Evolutionary conservation across 2,329 filamentous ascomycete genomes (phyloP), one percentile per base, ranked within the genome.

Genomic region (Sarocladium brachiariae): DNA sequence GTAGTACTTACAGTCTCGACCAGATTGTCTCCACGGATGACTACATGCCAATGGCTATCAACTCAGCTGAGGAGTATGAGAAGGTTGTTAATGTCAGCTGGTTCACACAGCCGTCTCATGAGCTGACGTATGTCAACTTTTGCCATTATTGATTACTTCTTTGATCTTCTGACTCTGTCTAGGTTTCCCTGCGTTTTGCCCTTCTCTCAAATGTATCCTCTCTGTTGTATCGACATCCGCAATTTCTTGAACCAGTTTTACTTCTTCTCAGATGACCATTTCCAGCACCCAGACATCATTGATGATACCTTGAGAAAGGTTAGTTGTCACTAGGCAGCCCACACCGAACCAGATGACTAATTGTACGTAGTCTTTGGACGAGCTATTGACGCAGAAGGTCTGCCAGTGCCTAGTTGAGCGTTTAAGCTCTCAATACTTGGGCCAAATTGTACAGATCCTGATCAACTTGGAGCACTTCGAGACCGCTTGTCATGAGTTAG

Each of bases 41-140:
- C 67, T 99, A 99, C 68, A 99, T 99, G 92, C 95, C 93, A 2
- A 97, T 99, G 93, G 88, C 89, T 2, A 95, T 97, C 65, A 89
- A 90, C 60, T 90, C 86, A 18, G 70, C 78, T 14, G 91, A 96
- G 59, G 91, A 97, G 62, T 97, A 95, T 63, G 89, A 95, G 60
- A 96, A 96, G 61, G 92, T 99, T 31, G 81, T 96, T 56, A 93
- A 90, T 54, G 90, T 97, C 53, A 95, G 87, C 70, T 99, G 92
- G 92, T 97, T 96, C 65, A 85, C 81, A 1, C 91, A 91, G 59
- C 72, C 83, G 16, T 71, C 79, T 25, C 83, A 91, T 53, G 82
- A 93, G 58, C 78, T 96, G 59, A 83, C 77, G 79, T 91, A 47
- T 21, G 76, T 56, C 80, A n/a, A n/a, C n/a, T n/a, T n/a, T n/a